Base-by-base conservation (phyloP, 1,284 basidiomycete species). In the Marasmius tenuissimus region DNA sequence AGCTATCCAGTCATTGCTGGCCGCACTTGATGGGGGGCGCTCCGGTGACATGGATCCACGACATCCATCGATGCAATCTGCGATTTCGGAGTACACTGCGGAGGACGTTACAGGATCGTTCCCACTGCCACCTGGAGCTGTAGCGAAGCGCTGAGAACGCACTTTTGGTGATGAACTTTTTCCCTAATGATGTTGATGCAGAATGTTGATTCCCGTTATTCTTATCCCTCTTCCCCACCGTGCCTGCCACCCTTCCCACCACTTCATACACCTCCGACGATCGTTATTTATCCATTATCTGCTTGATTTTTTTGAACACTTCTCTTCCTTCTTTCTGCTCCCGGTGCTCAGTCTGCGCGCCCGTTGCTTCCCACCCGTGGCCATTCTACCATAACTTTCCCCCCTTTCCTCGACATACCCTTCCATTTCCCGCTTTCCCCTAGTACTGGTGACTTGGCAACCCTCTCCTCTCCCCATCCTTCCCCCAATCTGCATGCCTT, bases 1-100 rank as follows among this genome's bases (percentile, higher is more conserved):
- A 48, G 85, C 86, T 14, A 75, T 90, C 65, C 79, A 79, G 66
- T 86, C 84, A 18, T 77, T 90, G 59, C 81, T 90, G 60, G 87
- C 86, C 20, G 88, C 85, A 16, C 78, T 90, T 40, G 80, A 86
- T 56, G 71, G 78, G 2, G 69, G 79, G 14, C 33, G 5, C 34
- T 33, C 18, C 1, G 77, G 78, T 56, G 75, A 76, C 27, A 74
- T 80, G 47, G 74, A 78, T 3, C 76, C 81, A 61, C 76, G 83
- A 49, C 73, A 83, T 34, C 72, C 77, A 6, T 85, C 83, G n/a
- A 72, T 84, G 71, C 81, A 82, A 58, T 75, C 75, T 35, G 70
- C 70, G 34, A 64, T 65, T 3, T 79, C 77, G 5, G 64, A 57
- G n/a, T 76, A 75, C 59, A 69, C 66, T 57, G 76, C 73, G 27